A percentile compares a stretch with the other conserved stretches of the same genome.
Conservation (phyloP, 768 basidiomycete species). For the Lactarius akahatsu region DNA sequence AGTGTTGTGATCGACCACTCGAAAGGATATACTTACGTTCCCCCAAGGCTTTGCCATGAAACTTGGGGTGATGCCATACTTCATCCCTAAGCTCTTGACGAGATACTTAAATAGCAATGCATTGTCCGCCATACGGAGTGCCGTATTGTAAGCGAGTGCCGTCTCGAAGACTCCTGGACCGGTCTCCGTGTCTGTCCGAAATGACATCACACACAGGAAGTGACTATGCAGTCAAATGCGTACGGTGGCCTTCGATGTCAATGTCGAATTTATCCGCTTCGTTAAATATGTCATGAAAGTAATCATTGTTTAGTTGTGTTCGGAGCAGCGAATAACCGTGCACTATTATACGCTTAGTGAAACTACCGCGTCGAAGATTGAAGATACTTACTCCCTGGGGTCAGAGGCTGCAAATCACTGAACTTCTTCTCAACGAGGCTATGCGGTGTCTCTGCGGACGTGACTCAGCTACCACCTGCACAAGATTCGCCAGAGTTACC, state of each 20-base stretch:
- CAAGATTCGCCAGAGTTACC: slow-evolving; percentile 42
- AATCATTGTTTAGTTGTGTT: slow-evolving; percentile 84
- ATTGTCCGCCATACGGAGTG: slow-evolving; percentile 83
- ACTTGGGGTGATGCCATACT: slow-evolving; percentile 83
- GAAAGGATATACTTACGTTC: slow-evolving; percentile 48
- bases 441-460: slow-evolving; percentile 69
- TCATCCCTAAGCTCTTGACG: slow-evolving; percentile 90
- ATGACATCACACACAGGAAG: background rate
- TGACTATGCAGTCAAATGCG: background rate
- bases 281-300: slow-evolving; percentile 89
- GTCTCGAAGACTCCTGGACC: slow-evolving; percentile 88
- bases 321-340: slow-evolving; percentile 95
- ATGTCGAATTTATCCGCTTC: slow-evolving; percentile 69
- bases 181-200: slow-evolving; percentile 77
- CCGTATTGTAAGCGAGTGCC: slow-evolving; percentile 80
- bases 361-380: background rate
- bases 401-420: slow-evolving; percentile 69
- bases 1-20: background rate
- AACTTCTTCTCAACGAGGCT: slow-evolving; percentile 78
- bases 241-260: slow-evolving; percentile 85
- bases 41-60: slow-evolving; percentile 99
- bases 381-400: slow-evolving; percentile 81
- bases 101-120: slow-evolving; percentile 90
- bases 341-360: slow-evolving; percentile 50
- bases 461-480: slow-evolving; percentile 6